Percentiles rank a stretch among this genome's conserved stretches.
phyloP scores from a whole-genome alignment of 345 rosid species.

The Triadica sebifera region DNA sequence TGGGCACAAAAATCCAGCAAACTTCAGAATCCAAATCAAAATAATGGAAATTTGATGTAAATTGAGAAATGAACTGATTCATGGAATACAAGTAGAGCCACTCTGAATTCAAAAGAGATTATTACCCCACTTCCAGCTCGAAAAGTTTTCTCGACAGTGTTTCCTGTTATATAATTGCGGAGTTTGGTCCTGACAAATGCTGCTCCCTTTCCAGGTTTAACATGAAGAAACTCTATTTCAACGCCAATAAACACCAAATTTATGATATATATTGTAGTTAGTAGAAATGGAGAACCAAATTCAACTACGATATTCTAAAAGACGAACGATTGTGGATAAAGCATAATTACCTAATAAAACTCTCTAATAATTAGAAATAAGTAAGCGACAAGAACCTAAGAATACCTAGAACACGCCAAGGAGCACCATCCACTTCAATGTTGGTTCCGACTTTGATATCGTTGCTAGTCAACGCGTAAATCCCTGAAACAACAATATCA shows the following conservation, averaged over 20 bases:
- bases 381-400: not conserved
- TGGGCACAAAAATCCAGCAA: not conserved
- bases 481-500: conserved; percentile 41
- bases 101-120: conserved; percentile 10
- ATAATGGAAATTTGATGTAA: not conserved
- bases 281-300: too few relatives aligned
- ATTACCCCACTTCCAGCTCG: conserved; percentile 90
- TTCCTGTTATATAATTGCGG: conserved; percentile 70
- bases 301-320: too few relatives aligned
- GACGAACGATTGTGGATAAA: too few relatives aligned
- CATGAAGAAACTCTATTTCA: conserved; percentile 89
- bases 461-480: conserved; percentile 64
- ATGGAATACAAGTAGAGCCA: not conserved
- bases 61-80: not conserved
- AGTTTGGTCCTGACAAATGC: conserved; percentile 94
- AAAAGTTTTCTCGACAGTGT: conserved; percentile 88
- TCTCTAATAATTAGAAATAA: not conserved
- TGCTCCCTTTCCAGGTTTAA: conserved; percentile 93
- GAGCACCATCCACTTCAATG: conserved; percentile 89
- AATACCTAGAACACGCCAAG: conserved; percentile 82
- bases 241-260: not conserved
- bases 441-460: conserved; percentile 87
- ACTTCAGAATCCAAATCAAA: not conserved
- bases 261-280: too few relatives aligned
- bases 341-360: not conserved